These are phyloP conservation scores for Gamsiella multidivaricata DNA, from an alignment of 192 early-diverging fungal genomes.

Conservation along the genomic window DNA sequence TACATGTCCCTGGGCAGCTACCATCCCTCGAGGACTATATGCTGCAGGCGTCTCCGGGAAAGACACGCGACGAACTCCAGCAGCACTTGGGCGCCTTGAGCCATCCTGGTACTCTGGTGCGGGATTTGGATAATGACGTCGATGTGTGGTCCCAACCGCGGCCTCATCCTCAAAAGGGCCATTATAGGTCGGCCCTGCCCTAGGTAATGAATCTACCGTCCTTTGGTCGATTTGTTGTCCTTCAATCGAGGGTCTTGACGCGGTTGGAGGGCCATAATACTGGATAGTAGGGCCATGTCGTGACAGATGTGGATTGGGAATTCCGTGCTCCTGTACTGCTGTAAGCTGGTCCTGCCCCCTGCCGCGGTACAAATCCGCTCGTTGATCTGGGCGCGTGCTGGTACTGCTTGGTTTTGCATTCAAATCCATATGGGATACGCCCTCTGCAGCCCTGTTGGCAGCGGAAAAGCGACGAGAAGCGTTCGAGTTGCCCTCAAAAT, in stretches of 20 bases:
- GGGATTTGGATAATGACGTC: background rate
- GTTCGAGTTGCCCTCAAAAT: background rate
- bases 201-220: too few relatives aligned
- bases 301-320: background rate
- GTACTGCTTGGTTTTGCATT: background rate
- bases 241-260: background rate
- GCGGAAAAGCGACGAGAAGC: background rate
- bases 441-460: slow-evolving; percentile 11
- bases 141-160: background rate
- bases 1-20: background rate
- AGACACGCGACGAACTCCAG: background rate
- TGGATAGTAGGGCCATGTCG: background rate
- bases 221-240: background rate
- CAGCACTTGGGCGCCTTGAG: background rate
- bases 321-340: background rate
- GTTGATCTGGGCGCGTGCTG: background rate
- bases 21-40: background rate
- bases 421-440: slow-evolving; percentile 9
- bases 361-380: background rate
- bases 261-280: background rate
- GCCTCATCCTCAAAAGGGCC: background rate
- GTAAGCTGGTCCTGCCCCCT: slow-evolving; percentile 7
- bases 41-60: background rate
- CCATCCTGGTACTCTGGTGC: background rate
- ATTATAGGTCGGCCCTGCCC: too few relatives aligned